Percentiles rank a stretch among this genome's conserved stretches.
phyloP scores from a whole-genome alignment of 495 filamentous ascomycete genomes.

The Podospora conica region DNA sequence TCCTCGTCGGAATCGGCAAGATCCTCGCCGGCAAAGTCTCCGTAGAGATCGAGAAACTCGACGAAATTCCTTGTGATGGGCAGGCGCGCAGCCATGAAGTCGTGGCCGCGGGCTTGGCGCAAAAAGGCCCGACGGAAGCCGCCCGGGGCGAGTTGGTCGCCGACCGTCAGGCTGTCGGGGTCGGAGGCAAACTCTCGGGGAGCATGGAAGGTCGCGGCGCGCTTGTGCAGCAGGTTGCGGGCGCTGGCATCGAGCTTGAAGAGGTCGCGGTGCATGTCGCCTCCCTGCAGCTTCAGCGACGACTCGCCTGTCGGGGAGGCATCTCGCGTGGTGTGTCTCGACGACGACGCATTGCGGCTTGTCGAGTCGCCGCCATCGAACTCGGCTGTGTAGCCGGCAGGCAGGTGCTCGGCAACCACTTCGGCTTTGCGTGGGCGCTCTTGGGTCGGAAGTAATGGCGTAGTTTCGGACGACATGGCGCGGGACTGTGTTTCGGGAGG shows the following conservation, averaged over 20 bases:
- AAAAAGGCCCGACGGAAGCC: constrained; percentile 58
- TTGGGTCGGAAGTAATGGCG: neutral
- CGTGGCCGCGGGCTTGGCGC: constrained; percentile 40
- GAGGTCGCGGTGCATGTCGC: constrained; percentile 63
- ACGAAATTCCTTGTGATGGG: constrained; percentile 60
- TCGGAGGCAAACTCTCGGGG: constrained; percentile 25
- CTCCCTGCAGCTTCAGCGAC: constrained; percentile 57
- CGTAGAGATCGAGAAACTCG: constrained; percentile 64
- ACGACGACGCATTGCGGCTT: constrained; percentile 10
- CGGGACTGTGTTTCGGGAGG: neutral
- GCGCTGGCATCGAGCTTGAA: constrained; percentile 55
- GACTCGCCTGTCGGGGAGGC: constrained; percentile 41
- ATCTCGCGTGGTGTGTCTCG: constrained; percentile 29
- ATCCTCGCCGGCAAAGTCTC: constrained; percentile 66
- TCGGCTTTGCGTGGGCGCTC: constrained; percentile 7
- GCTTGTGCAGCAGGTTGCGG: constrained; percentile 41
- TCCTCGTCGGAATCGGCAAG: constrained; percentile 60
- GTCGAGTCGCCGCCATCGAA: constrained; percentile 21
- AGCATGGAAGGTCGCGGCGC: constrained; percentile 55
- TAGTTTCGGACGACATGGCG: constrained; percentile 1
- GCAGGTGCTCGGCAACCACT: constrained; percentile 40
- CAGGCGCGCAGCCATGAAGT: constrained; percentile 34
- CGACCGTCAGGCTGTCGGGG: constrained; percentile 33
- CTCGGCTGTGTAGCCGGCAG: constrained; percentile 40
- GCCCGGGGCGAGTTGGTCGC: constrained; percentile 51